phyloP scores from a whole-genome alignment of 2,329 filamentous ascomycete genomes.

The Neonectria magnoliae region DNA sequence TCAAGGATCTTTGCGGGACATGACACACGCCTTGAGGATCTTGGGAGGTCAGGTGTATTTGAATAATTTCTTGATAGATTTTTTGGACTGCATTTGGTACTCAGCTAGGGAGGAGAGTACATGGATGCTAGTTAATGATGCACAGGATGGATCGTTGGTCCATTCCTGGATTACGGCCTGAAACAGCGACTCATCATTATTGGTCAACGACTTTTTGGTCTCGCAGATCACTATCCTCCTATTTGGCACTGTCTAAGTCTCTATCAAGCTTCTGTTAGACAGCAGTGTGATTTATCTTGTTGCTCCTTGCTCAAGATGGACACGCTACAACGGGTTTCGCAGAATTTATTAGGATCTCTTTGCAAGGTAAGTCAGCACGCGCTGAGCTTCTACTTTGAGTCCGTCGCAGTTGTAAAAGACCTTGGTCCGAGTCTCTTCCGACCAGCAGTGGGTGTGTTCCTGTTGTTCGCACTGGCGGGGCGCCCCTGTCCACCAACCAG shows the following conservation, averaged over 20 bases:
- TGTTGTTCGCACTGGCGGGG: neutral
- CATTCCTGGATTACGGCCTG: slow-evolving; percentile 30
- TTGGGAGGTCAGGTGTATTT: slow-evolving; percentile 21
- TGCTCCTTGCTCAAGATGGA: slow-evolving; percentile 22
- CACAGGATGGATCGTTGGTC: slow-evolving; percentile 29
- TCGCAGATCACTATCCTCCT: neutral
- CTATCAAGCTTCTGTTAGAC: neutral
- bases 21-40: slow-evolving; percentile 27
- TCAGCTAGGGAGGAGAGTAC: slow-evolving; percentile 25
- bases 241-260: neutral
- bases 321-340: slow-evolving; percentile 29
- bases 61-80: slow-evolving; percentile 37
- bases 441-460: too few species aligned
- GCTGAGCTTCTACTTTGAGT: too few species aligned
- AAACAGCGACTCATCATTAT: slow-evolving; percentile 16
- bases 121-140: slow-evolving; percentile 38
- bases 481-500: slow-evolving; percentile 3
- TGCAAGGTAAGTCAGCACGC: too few species aligned
- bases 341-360: too few species aligned
- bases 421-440: neutral
- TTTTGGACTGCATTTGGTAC: slow-evolving; percentile 29
- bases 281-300: neutral
- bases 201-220: neutral
- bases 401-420: slow-evolving; percentile 4
- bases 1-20: slow-evolving; percentile 22